These are phyloP conservation scores for Pulveroboletus sp. DNA, from an alignment of 768 basidiomycete genomes.

Conservation along the genomic window DNA sequence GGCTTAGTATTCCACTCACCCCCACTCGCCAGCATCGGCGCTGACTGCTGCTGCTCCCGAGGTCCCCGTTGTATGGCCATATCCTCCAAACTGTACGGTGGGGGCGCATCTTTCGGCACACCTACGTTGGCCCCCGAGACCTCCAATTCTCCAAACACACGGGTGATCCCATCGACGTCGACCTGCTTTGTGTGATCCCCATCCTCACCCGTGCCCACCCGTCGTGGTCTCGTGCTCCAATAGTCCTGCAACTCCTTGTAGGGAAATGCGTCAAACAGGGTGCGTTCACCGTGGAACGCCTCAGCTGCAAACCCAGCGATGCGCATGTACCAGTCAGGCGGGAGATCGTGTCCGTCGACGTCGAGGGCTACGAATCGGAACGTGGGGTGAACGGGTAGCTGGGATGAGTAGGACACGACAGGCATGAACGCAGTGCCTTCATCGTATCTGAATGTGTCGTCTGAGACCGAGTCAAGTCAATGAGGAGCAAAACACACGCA, in stretches of 20 bases:
- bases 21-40: not conserved
- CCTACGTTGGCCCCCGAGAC: slow-evolving; percentile 12
- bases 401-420: slow-evolving; percentile 50
- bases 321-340: slow-evolving; percentile 84
- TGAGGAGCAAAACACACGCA: slow-evolving; percentile 19
- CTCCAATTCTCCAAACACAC: slow-evolving; percentile 44
- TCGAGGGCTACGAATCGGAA: slow-evolving; percentile 69
- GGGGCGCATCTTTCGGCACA: slow-evolving; percentile 50
- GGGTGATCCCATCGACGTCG: slow-evolving; percentile 23
- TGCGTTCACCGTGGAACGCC: slow-evolving; percentile 59
- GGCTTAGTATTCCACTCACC: not conserved
- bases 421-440: slow-evolving; percentile 85
- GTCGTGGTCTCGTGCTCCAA: slow-evolving; percentile 60
- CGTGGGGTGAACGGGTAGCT: slow-evolving; percentile 56
- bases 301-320: slow-evolving; percentile 71
- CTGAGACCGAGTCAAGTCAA: not conserved
- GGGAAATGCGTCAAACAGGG: slow-evolving; percentile 59
- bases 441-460: slow-evolving; percentile 52
- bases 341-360: slow-evolving; percentile 71
- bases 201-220: slow-evolving; percentile 33
- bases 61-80: not conserved
- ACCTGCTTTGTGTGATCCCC: slow-evolving; percentile 2
- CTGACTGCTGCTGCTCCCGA: not conserved
- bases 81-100: slow-evolving; percentile 62
- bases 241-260: slow-evolving; percentile 71